Conservation (phyloP, 2,329 filamentous ascomycete genomes). For the Xylariomycetidae sp. region DNA sequence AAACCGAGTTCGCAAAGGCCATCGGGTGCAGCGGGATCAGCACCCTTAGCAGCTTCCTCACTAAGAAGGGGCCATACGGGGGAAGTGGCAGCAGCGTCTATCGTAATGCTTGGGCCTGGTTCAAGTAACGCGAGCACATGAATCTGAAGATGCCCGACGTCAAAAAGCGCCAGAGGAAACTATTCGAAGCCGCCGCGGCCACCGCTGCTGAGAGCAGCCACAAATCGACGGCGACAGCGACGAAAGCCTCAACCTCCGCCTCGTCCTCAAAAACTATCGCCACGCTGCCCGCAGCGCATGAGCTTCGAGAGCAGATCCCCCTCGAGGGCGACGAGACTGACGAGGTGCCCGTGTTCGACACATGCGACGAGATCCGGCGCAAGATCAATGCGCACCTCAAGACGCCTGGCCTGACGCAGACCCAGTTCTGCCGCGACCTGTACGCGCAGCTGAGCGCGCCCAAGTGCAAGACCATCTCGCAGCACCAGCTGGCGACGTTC, state of each 20-base stretch:
- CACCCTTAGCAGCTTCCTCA: slow-evolving; percentile 10
- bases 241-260: slow-evolving; percentile 4
- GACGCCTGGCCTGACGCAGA: slow-evolving; percentile 39
- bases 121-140: slow-evolving; percentile 13
- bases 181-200: slow-evolving; percentile 1
- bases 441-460: slow-evolving; percentile 30
- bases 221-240: slow-evolving; percentile 1
- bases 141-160: slow-evolving; percentile 16
- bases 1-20: slow-evolving; percentile 11
- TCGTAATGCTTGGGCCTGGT: slow-evolving; percentile 11
- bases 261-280: slow-evolving; percentile 29
- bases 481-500: slow-evolving; percentile 45
- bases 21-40: slow-evolving; percentile 5
- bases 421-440: slow-evolving; percentile 40
- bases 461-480: slow-evolving; percentile 22
- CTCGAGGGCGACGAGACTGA: slow-evolving; percentile 39
- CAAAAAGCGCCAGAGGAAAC: slow-evolving; percentile 11
- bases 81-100: slow-evolving; percentile 7
- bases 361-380: slow-evolving; percentile 50
- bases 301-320: too few species aligned
- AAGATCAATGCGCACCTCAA: slow-evolving; percentile 50
- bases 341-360: slow-evolving; percentile 45
- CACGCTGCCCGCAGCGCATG: too few species aligned
- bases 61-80: slow-evolving; percentile 3
- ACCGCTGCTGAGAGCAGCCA: not conserved